Evolutionary conservation across 495 filamentous ascomycete genomes (phyloP).

Genomic region (Annulohypoxylon nitens): DNA sequence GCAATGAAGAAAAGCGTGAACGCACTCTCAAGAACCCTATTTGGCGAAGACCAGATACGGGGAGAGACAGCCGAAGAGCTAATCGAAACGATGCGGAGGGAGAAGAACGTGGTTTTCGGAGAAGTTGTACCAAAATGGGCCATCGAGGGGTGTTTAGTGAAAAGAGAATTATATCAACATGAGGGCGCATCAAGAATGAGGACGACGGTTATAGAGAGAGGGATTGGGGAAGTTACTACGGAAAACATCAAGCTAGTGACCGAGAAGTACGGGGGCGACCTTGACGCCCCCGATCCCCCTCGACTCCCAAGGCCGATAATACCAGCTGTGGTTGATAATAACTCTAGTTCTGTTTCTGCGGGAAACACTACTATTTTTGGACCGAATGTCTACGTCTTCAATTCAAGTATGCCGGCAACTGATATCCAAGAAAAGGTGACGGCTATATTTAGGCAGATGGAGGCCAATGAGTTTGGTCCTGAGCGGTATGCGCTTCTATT

Average conservation of each 20-base stretch:
- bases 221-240: slow-evolving; percentile 14
- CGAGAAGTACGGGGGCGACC: slow-evolving; percentile 28
- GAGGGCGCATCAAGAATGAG: neutral
- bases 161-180: slow-evolving; percentile 29
- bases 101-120: slow-evolving; percentile 27
- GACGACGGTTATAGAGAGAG: slow-evolving; percentile 21
- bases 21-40: slow-evolving; percentile 19
- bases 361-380: slow-evolving; percentile 49
- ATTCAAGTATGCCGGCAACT: slow-evolving; percentile 43
- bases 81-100: slow-evolving; percentile 25
- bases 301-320: slow-evolving; percentile 9
- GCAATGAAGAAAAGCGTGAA: slow-evolving; percentile 17
- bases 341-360: slow-evolving; percentile 17
- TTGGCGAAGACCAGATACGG: slow-evolving; percentile 12
- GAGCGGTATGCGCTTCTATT: slow-evolving; percentile 52
- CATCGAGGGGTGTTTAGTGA: slow-evolving; percentile 33
- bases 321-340: slow-evolving; percentile 14
- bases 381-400: slow-evolving; percentile 49
- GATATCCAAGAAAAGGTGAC: slow-evolving; percentile 45
- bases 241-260: slow-evolving; percentile 32
- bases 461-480: slow-evolving; percentile 51
- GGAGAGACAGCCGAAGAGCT: slow-evolving; percentile 26
- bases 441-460: slow-evolving; percentile 51
- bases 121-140: slow-evolving; percentile 35
- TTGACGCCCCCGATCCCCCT: neutral